phyloP scores from a whole-genome alignment of 345 rosid genomes.

The Euphorbia tirucalli region DNA sequence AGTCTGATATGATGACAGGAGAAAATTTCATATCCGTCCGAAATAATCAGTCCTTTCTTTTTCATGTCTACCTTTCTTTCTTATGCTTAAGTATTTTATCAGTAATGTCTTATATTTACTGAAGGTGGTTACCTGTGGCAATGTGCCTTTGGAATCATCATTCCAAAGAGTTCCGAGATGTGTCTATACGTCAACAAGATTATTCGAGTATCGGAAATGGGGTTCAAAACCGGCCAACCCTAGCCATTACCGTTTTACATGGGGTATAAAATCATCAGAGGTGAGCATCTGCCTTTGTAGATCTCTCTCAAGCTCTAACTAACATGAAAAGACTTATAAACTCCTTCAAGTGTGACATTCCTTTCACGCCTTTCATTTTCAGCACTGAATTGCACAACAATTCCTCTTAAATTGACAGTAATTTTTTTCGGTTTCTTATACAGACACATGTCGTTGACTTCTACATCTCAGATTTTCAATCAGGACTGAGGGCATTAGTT shows the following conservation, averaged over 20 bases:
- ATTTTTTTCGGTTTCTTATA: constrained; percentile 13
- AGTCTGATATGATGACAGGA: too few species aligned
- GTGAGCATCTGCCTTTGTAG: constrained; percentile 54
- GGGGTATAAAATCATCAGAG: constrained; percentile 81
- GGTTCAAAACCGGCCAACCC: constrained; percentile 83
- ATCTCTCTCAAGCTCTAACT: background rate
- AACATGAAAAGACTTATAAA: too few species aligned
- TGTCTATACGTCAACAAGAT: constrained; percentile 79
- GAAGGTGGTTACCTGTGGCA: constrained; percentile 96
- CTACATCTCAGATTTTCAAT: constrained; percentile 94
- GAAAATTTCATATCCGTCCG: too few species aligned
- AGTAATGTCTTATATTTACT: constrained; percentile 7
- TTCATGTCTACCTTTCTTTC: background rate
- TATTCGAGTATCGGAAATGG: constrained; percentile 89
- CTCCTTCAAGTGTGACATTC: too few species aligned
- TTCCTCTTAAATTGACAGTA: background rate
- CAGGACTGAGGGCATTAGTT: constrained; percentile 90
- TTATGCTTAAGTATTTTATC: background rate
- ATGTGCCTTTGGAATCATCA: constrained; percentile 89
- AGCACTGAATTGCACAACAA: background rate
- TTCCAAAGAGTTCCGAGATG: constrained; percentile 90
- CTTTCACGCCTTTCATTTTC: background rate
- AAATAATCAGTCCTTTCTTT: too few species aligned
- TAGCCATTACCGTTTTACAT: constrained; percentile 72
- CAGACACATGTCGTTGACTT: constrained; percentile 92